Evolutionary conservation across 805 yeast species (phyloP).

Genomic region (Saturnispora ahearnii): DNA sequence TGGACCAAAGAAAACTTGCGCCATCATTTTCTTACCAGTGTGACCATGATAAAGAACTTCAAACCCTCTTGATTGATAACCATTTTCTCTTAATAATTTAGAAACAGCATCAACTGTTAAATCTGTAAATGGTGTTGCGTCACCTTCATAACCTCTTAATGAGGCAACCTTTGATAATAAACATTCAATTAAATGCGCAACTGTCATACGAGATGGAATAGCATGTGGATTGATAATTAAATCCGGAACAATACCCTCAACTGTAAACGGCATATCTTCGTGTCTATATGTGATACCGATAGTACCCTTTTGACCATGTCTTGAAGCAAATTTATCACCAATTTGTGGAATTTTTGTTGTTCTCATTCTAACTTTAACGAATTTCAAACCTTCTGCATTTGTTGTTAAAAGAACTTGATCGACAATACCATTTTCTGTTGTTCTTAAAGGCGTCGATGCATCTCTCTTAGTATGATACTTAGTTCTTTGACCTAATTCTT

Average conservation of each 20-base stretch:
- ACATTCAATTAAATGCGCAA: constrained; percentile 98
- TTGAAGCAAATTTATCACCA: constrained; percentile 98
- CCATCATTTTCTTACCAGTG: constrained; percentile 96
- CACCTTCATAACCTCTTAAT: constrained; percentile 94
- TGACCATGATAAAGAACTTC: constrained; percentile 99
- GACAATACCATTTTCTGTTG: constrained; percentile 96
- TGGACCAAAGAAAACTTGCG: constrained; percentile 99
- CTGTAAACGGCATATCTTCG: constrained; percentile 97
- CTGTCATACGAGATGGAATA: constrained; percentile 99
- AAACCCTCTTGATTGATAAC: constrained; percentile 96
- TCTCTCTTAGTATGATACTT: constrained; percentile 97
- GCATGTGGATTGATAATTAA: constrained; percentile 98
- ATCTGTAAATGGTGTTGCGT: constrained; percentile 98
- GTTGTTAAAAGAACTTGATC: constrained; percentile 96
- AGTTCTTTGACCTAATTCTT: constrained; percentile 97
- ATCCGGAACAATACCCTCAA: constrained; percentile 96
- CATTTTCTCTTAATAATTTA: constrained; percentile 83
- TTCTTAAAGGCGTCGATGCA: constrained; percentile 94
- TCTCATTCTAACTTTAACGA: constrained; percentile 97
- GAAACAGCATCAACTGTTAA: constrained; percentile 97
- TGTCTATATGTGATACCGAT: constrained; percentile 98
- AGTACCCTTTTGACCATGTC: constrained; percentile 99
- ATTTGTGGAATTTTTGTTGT: constrained; percentile 97
- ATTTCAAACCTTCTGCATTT: constrained; percentile 95
- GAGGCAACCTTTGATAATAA: constrained; percentile 90